Base-by-base conservation (phyloP, 1,284 basidiomycete species). In the Neolentinus lepideus region DNA sequence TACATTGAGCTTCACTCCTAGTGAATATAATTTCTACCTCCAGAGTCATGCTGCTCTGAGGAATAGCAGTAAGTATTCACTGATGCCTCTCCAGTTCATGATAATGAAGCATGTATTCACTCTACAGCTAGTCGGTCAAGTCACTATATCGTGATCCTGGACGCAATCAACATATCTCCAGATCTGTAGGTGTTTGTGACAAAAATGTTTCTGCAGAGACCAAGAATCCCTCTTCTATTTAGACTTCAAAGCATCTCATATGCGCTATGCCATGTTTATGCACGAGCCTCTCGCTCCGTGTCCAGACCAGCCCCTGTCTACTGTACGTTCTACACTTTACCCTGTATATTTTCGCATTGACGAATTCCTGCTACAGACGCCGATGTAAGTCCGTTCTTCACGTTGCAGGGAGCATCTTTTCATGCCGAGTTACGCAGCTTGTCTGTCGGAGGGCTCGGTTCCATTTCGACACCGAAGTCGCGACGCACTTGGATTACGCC, bases 271-370 rank as follows among this genome's bases (percentile, higher is more conserved):
- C 79, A 84, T 56, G 66, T 76, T 0, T 84, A 83, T 45, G 79
- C 79, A 0, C 77, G 80, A 27, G 79, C 83, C 0, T 84, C 83
- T 0, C 73, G 81, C 1, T 81, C 84, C 0, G 84, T 88, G 0
- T 85, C 83, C 0, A 84, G 85, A 26, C 84, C 84, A 0, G 81
- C 83, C 0, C 83, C 83, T 0, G 80, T 84, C 0, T 84, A 85
- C 52, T 85, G 83, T 84, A 60, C 70, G 82, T 73, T 33, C 48
- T 54, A 57, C 43, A 22, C 14, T 33, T 58, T n/a, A 54, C 38
- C 14, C 2, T 16, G 10, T 10, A 46, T 21, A 6, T 4, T 46
- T 6, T 19, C 24, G 6, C 4, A 21, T 16, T 21, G 16, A 19
- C 24, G 21, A 29, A 12, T 11, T 29, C 10, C 22, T 33, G 8